Evolutionary conservation across 1,284 basidiomycete genomes (phyloP), one percentile per base, ranked within the genome.

Genomic region (Cutaneotrichosporon cyanovorans): DNA sequence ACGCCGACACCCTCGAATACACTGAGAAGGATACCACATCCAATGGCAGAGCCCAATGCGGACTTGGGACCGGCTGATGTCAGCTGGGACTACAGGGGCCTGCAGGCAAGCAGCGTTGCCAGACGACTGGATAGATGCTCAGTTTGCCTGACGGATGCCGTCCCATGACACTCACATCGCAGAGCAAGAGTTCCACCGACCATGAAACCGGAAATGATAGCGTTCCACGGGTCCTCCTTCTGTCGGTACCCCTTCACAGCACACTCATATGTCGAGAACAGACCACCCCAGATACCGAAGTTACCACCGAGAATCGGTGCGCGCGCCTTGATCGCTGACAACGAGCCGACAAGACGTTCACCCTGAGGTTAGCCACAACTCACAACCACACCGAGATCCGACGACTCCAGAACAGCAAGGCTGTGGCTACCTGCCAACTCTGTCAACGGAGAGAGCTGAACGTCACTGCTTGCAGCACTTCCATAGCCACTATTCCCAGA

Each of bases 211-310:
- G 93, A 90, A 47, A 95, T 86, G 65, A 99, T 97, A 35, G 91
- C 91, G 70, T 99, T 99, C 91, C 92, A 98, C 42, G 92, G 87
- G 72, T 99, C 95, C 73, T 99, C 95, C 72, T 98, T 98, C 76
- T 98, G 93, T 66, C 95, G 77, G 76, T 82, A 87, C 10, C 91
- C 91, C 73, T 98, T 97, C 56, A 98, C 87, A 2, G 90, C 89
- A 72, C 95, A 99, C 73, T 98, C 95, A 62, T 92, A 99, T 20
- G 89, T 86, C 30, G 88, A 93, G 70, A 92, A 93, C 81, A 93
- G 85, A 58, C 89, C 89, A 69, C 93, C 93, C 92, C 92, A 97
- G 16, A 96, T 84, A 64, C 92, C 92, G 69, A 96, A 96, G 76
- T 96, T 95, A 23, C 92, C 92, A 44, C 93, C 95, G 18, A 93